These are phyloP conservation scores for Ambrosiella cleistominuta DNA, from an alignment of 2,329 filamentous ascomycete genomes.

Conservation along the genomic window DNA sequence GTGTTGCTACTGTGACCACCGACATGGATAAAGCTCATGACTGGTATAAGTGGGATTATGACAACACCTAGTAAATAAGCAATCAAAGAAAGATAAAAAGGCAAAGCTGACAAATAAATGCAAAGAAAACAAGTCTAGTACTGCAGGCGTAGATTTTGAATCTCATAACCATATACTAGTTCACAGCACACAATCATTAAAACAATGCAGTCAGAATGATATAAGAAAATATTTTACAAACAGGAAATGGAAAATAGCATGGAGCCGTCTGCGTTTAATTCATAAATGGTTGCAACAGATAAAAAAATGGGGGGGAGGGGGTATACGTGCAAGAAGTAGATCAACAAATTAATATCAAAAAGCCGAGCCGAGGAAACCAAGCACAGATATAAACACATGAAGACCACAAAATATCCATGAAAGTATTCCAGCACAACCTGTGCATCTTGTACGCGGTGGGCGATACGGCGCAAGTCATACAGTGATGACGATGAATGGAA, in stretches of 20 bases:
- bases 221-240: neutral
- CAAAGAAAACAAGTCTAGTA: neutral
- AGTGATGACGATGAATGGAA: neutral
- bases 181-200: neutral
- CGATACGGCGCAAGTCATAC: neutral
- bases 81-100: neutral
- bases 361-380: neutral
- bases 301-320: constrained; percentile 1
- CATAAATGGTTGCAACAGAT: neutral
- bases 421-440: neutral
- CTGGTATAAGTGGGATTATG: neutral
- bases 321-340: constrained; percentile 3
- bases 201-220: neutral
- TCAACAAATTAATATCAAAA: constrained; percentile 2
- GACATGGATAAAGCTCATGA: neutral
- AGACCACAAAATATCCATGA: neutral
- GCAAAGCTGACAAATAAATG: neutral
- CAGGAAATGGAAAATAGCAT: neutral
- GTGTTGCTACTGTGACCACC: neutral
- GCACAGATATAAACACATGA: neutral
- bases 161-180: neutral
- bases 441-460: neutral
- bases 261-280: neutral
- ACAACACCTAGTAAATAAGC: neutral
- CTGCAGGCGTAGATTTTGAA: no score